Conservation (phyloP, 768 basidiomycete genomes). For the Auriscalpium vulgare region DNA sequence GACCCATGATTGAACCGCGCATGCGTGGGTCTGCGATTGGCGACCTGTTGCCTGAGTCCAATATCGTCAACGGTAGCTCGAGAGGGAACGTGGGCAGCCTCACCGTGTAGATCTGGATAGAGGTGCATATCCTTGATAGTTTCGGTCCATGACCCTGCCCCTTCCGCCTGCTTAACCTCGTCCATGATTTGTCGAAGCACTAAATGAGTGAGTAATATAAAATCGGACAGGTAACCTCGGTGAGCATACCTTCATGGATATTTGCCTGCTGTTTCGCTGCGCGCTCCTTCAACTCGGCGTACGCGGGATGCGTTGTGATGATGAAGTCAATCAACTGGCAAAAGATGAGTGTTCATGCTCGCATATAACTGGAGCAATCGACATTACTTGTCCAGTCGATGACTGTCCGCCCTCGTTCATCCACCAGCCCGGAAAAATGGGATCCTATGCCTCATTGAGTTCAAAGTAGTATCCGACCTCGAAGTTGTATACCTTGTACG, state of each 20-base stretch:
- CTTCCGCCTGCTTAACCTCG: slow-evolving; percentile 46
- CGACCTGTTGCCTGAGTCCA: slow-evolving; percentile 76
- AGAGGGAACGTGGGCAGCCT: neutral
- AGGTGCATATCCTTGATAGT: slow-evolving; percentile 87
- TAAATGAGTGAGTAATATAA: slow-evolving; percentile 17
- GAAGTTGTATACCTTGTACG: slow-evolving; percentile 51
- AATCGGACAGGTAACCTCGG: too few relatives aligned
- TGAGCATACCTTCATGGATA: slow-evolving; percentile 45
- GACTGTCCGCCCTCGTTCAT: slow-evolving; percentile 99
- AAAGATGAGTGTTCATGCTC: neutral
- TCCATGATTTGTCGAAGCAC: slow-evolving; percentile 74
- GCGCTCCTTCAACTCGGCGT: slow-evolving; percentile 54
- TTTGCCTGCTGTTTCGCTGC: slow-evolving; percentile 52
- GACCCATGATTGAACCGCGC: slow-evolving; percentile 86
- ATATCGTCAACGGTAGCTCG: neutral
- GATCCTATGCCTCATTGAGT: slow-evolving; percentile 40
- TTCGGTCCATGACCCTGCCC: slow-evolving; percentile 62
- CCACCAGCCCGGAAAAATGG: slow-evolving; percentile 93
- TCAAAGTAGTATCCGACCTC: too few relatives aligned
- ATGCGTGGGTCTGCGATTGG: slow-evolving; percentile 94
- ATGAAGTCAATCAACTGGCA: slow-evolving; percentile 86
- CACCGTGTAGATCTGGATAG: slow-evolving; percentile 93
- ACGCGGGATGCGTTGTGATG: slow-evolving; percentile 86
- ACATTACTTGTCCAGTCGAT: slow-evolving; percentile 82
- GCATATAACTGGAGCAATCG: neutral